Evolutionary conservation across 1,139 yeast species (phyloP).

Genomic region (Debaryomycetaceae sp.): DNA sequence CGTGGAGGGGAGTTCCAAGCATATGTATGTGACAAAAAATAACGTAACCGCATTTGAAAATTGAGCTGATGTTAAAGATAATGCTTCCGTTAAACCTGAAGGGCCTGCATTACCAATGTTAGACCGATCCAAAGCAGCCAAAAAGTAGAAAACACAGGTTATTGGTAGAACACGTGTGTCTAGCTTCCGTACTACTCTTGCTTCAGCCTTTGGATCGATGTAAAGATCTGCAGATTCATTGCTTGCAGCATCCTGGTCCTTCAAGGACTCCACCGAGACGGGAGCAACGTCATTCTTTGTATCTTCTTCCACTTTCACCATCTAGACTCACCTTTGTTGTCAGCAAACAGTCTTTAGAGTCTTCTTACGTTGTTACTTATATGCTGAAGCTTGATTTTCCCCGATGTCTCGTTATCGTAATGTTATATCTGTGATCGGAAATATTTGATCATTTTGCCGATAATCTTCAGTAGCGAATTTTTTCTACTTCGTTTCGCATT

Average conservation of each 20-base stretch:
- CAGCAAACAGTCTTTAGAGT: too few relatives aligned
- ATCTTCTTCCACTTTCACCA: not conserved
- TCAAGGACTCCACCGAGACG: not conserved
- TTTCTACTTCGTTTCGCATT: too few relatives aligned
- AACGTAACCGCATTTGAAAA: constrained; percentile 18
- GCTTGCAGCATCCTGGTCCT: not conserved
- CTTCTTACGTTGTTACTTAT: not conserved
- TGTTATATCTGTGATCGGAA: not conserved
- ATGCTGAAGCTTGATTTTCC: not conserved
- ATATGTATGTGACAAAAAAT: constrained; percentile 18
- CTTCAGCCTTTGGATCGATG: constrained; percentile 2
- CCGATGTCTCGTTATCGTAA: not conserved
- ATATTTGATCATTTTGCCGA: not conserved
- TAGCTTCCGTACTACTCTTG: not conserved
- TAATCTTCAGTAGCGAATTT: not conserved
- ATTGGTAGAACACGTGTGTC: constrained; percentile 1
- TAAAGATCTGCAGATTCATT: not conserved
- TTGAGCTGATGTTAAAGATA: constrained; percentile 13
- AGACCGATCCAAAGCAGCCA: constrained; percentile 23
- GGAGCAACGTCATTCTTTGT: not conserved
- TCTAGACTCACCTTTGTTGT: too few relatives aligned
- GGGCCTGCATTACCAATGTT: constrained; percentile 23
- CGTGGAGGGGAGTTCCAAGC: constrained; percentile 14
- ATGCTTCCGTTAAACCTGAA: constrained; percentile 18
- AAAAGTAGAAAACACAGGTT: constrained; percentile 11